phyloP scores from a whole-genome alignment of 208 protist species.

The Acanthamoeba royreba region DNA sequence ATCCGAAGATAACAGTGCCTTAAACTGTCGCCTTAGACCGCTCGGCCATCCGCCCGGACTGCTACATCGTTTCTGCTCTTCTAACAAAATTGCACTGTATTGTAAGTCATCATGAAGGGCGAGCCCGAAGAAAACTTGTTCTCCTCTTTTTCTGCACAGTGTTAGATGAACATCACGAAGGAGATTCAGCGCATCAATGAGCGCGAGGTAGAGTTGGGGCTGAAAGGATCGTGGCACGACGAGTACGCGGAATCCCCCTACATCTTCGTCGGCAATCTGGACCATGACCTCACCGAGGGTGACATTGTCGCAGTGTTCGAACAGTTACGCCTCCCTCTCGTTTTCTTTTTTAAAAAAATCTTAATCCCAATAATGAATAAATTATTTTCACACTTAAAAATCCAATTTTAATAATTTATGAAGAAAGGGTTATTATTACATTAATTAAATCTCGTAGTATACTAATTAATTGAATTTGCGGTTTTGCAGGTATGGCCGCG shows the following conservation, averaged over 20 bases:
- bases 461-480: background rate
- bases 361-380: too few relatives aligned
- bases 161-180: conserved; percentile 54
- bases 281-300: conserved; percentile 59
- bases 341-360: background rate
- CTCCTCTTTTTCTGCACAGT: background rate
- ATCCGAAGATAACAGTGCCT: too few relatives aligned
- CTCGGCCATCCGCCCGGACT: too few relatives aligned
- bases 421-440: too few relatives aligned
- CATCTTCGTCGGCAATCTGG: conserved; percentile 58
- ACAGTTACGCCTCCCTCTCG: conserved; percentile 63
- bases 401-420: too few relatives aligned
- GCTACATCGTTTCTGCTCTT: too few relatives aligned
- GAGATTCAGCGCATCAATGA: conserved; percentile 61
- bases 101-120: too few relatives aligned
- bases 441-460: background rate
- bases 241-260: conserved; percentile 61
- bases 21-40: too few relatives aligned
- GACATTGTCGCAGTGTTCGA: conserved; percentile 76
- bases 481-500: conserved; percentile 62
- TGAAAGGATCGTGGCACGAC: conserved; percentile 63
- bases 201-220: conserved; percentile 9
- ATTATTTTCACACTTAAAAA: too few relatives aligned
- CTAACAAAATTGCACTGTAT: too few relatives aligned
- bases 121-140: too few relatives aligned